phyloP scores from a whole-genome alignment of 371 early-diverging fungal genomes.

The Lichtheimia hyalospora region DNA sequence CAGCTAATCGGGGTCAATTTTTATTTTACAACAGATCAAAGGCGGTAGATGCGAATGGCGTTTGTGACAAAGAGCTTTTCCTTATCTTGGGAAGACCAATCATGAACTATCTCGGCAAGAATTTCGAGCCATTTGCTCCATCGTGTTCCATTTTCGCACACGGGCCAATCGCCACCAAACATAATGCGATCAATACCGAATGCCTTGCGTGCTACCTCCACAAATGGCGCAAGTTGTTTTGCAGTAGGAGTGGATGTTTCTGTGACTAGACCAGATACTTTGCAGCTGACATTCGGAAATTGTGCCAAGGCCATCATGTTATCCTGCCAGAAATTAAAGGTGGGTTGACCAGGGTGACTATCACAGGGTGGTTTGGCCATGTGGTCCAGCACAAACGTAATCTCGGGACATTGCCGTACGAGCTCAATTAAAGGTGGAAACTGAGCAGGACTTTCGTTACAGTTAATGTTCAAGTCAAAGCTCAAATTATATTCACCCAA shows the following conservation, averaged over 20 bases:
- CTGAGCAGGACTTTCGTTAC: conserved; percentile 32
- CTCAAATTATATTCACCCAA: conserved; percentile 29
- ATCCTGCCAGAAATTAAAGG: conserved; percentile 32
- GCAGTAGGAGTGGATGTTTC: conserved; percentile 19
- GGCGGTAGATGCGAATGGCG: conserved; percentile 25
- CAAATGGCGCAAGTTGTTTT: conserved; percentile 32
- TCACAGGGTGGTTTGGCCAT: conserved; percentile 52
- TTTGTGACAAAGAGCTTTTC: conserved; percentile 36
- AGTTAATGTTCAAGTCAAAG: conserved; percentile 44
- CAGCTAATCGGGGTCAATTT: not conserved
- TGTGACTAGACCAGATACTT: conserved; percentile 42
- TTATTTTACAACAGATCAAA: conserved; percentile 4
- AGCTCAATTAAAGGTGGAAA: conserved; percentile 36
- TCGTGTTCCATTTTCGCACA: conserved; percentile 18
- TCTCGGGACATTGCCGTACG: conserved; percentile 37
- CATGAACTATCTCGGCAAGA: conserved; percentile 19
- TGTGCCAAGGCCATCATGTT: conserved; percentile 23
- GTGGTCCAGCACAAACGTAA: conserved; percentile 46
- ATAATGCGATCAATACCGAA: conserved; percentile 46
- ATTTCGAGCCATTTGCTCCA: conserved; percentile 39
- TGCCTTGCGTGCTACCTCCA: conserved; percentile 28
- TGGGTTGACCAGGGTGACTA: conserved; percentile 21
- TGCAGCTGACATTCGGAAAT: conserved; percentile 35
- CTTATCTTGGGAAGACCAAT: conserved; percentile 35
- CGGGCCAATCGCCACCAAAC: conserved; percentile 51